Percentiles rank a stretch among this genome's conserved stretches.
phyloP scores from a whole-genome alignment of 129 eudicot species.

The Sambucus nigra region DNA sequence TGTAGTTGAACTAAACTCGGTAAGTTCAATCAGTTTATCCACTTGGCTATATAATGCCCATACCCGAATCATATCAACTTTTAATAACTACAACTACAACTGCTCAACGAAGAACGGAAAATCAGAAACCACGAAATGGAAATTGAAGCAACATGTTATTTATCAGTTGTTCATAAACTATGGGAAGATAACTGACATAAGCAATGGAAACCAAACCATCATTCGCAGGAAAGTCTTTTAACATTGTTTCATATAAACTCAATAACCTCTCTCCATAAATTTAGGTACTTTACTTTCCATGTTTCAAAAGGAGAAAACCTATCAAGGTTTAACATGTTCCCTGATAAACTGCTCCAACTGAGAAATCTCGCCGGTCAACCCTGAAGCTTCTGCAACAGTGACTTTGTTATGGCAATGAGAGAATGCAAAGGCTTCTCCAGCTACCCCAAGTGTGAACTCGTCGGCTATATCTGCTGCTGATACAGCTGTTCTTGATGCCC shows the following conservation, averaged over 20 bases:
- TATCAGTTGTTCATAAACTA: neutral
- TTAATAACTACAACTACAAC: too few species aligned
- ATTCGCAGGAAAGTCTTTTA: too few species aligned
- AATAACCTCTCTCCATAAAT: neutral
- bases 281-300: slow-evolving; percentile 1
- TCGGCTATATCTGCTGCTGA: slow-evolving; percentile 69
- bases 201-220: neutral
- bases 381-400: slow-evolving; percentile 53
- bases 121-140: neutral
- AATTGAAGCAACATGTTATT: too few species aligned
- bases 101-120: neutral
- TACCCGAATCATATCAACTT: too few species aligned
- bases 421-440: slow-evolving; percentile 66
- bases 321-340: slow-evolving; percentile 55
- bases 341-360: slow-evolving; percentile 62
- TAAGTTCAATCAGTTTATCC: too few species aligned
- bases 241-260: slow-evolving; percentile 6
- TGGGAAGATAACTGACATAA: neutral
- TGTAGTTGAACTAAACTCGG: too few species aligned
- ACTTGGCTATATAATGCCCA: too few species aligned
- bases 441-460: slow-evolving; percentile 73
- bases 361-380: slow-evolving; percentile 47
- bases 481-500: slow-evolving; percentile 74
- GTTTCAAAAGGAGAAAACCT: slow-evolving; percentile 1
- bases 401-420: slow-evolving; percentile 80